A percentile compares a stretch with the other conserved stretches of the same genome.
These are phyloP conservation scores for Arthrobotrys entomopaga DNA, from an alignment of 2,329 filamentous ascomycete genomes.

Conservation along the genomic window DNA sequence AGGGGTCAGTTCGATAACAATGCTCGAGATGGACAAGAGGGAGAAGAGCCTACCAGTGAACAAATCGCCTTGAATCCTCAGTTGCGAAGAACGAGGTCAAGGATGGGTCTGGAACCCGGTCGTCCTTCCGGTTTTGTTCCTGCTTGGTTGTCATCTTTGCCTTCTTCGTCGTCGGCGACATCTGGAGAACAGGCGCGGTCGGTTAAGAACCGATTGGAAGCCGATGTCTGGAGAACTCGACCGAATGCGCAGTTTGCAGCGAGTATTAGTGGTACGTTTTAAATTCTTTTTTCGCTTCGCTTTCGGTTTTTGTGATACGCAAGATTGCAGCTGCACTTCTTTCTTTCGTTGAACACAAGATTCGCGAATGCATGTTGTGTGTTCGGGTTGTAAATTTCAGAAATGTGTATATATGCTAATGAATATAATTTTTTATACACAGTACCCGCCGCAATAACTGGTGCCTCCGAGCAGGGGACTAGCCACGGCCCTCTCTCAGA, in stretches of 20 bases:
- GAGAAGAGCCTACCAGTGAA: slow-evolving; percentile 9
- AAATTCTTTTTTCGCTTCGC: background rate
- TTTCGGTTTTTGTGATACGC: too few relatives aligned
- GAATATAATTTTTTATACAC: background rate
- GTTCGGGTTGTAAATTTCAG: background rate
- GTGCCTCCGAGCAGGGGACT: background rate
- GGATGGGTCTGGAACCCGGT: background rate
- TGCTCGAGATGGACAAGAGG: background rate
- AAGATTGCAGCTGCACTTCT: too few relatives aligned
- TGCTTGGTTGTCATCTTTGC: too few relatives aligned
- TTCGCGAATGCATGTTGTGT: too few relatives aligned
- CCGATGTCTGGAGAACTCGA: slow-evolving; percentile 6
- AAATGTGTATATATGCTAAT: slow-evolving; percentile 3
- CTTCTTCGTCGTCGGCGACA: background rate
- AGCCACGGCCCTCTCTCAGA: too few relatives aligned
- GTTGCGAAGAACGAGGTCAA: slow-evolving; percentile 26
- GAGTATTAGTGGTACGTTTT: slow-evolving; percentile 29
- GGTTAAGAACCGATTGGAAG: slow-evolving; percentile 23
- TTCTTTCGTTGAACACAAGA: too few relatives aligned
- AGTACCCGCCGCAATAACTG: slow-evolving; percentile 9
- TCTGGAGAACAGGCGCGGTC: background rate
- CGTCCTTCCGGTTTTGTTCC: background rate
- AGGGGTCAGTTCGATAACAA: too few relatives aligned
- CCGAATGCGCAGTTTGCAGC: slow-evolving; percentile 21
- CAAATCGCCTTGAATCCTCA: slow-evolving; percentile 2